A percentile compares a stretch with the other conserved stretches of the same genome.
Conservation (phyloP, 2,329 filamentous ascomycete species). For the Hypoxylon sp. region DNA sequence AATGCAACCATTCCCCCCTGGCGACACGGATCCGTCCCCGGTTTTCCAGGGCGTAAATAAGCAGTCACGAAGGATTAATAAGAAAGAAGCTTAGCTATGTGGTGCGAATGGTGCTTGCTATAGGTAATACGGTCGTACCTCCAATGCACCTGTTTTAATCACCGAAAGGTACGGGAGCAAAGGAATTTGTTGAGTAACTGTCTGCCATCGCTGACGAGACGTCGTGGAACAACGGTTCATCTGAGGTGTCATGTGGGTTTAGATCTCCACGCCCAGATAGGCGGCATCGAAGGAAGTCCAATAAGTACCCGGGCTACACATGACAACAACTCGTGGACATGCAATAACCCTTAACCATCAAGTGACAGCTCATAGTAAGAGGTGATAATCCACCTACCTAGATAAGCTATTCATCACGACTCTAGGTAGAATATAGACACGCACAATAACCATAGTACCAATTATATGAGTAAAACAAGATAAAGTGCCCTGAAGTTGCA, state of each 20-base stretch:
- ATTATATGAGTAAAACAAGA: constrained; percentile 23
- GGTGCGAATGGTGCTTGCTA: constrained; percentile 6
- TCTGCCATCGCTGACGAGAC: constrained; percentile 18
- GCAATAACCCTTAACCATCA: constrained; percentile 30
- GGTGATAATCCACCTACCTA: constrained; percentile 13
- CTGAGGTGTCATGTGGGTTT: constrained; percentile 34
- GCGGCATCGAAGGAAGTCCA: constrained; percentile 14
- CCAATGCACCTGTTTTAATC: constrained; percentile 8
- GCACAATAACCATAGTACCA: constrained; percentile 18
- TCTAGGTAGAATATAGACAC: constrained; percentile 21
- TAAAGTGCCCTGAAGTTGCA: constrained; percentile 14
- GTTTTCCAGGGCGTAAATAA: not conserved
- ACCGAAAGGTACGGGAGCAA: constrained; percentile 3
- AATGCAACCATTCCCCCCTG: not conserved
- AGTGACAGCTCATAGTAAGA: constrained; percentile 32
- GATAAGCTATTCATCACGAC: constrained; percentile 28
- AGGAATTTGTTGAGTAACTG: constrained; percentile 21
- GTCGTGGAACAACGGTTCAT: constrained; percentile 34
- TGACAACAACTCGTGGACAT: constrained; percentile 40
- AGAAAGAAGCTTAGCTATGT: constrained; percentile 8
- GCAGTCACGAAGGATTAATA: not conserved
- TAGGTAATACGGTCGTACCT: not conserved
- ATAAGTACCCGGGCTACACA: constrained; percentile 16
- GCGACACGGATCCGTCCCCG: not conserved
- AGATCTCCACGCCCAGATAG: constrained; percentile 9